These are phyloP conservation scores for Polygonum maritimum DNA, from an alignment of 148 eudicot genomes.

Conservation along the genomic window DNA sequence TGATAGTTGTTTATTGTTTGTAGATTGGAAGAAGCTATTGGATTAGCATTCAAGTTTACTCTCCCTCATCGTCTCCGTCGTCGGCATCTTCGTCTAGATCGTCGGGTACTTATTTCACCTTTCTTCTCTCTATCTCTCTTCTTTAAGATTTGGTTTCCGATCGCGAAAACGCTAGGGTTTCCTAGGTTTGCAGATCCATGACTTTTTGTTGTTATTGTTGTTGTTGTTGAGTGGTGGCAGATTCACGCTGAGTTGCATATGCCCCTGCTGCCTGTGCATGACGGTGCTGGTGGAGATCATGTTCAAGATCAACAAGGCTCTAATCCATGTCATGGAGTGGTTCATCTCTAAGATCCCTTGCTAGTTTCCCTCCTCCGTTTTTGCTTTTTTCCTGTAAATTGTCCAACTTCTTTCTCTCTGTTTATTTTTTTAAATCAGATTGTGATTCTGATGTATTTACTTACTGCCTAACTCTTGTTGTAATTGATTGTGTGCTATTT, in stretches of 20 bases:
- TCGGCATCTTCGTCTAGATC: slow-evolving; percentile 45
- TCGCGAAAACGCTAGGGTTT: background rate
- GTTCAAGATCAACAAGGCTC: slow-evolving; percentile 50
- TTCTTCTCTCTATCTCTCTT: background rate
- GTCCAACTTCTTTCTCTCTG: no score
- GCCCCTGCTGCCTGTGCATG: slow-evolving; percentile 62
- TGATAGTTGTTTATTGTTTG: background rate
- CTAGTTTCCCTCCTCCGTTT: slow-evolving; percentile 1
- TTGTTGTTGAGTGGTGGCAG: slow-evolving; percentile 12
- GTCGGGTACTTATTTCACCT: slow-evolving; percentile 30
- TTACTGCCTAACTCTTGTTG: background rate
- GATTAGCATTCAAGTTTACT: slow-evolving; percentile 85
- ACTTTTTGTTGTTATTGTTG: no score
- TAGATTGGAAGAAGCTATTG: slow-evolving; percentile 96
- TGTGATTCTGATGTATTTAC: background rate
- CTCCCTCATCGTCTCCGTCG: slow-evolving; percentile 33
- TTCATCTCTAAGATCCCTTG: slow-evolving; percentile 53
- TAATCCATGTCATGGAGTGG: slow-evolving; percentile 64
- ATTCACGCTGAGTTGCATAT: slow-evolving; percentile 46
- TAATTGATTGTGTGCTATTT: background rate
- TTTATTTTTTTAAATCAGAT: no score
- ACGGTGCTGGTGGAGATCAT: slow-evolving; percentile 56
- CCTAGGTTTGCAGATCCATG: background rate
- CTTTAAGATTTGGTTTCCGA: background rate
- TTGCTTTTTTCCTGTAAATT: background rate